phyloP scores from a whole-genome alignment of 225 moss, liverwort and hornwort genomes.

The Thuidium tamariscinum region DNA sequence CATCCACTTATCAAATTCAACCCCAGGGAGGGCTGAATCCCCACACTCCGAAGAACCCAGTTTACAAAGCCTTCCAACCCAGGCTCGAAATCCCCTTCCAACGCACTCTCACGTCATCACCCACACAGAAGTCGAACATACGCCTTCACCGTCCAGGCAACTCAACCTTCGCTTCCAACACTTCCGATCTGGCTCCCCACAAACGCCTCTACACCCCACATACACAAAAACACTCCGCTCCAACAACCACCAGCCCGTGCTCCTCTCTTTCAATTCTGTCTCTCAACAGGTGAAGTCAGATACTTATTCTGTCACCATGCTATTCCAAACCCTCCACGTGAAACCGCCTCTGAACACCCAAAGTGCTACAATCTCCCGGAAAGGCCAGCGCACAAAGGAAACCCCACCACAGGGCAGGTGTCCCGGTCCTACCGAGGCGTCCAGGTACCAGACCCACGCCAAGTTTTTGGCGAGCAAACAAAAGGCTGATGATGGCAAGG shows the following conservation, averaged over 20 bases:
- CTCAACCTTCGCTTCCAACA: not conserved
- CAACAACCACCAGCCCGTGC: not conserved
- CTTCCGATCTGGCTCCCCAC: not conserved
- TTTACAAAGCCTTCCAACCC: slow-evolving; percentile 5
- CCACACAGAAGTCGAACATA: not conserved
- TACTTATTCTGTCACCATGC: not conserved
- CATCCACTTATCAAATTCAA: slow-evolving; percentile 45
- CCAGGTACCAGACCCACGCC: not conserved
- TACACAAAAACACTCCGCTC: not conserved
- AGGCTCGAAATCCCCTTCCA: not conserved
- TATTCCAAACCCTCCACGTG: not conserved
- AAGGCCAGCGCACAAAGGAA: not conserved
- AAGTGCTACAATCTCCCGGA: not conserved
- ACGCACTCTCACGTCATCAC: not conserved
- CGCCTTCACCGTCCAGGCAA: not conserved
- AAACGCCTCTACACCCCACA: not conserved
- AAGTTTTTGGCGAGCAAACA: not conserved
- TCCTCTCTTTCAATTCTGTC: not conserved
- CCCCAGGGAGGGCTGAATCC: slow-evolving; percentile 37
- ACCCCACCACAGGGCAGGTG: not conserved
- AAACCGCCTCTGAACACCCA: not conserved
- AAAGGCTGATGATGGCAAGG: not conserved
- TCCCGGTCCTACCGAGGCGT: not conserved
- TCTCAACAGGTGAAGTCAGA: not conserved
- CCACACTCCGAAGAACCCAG: slow-evolving; percentile 29